These are phyloP conservation scores for Yamadazyma paraphyllophila DNA, from an alignment of 805 yeast species.

Conservation along the genomic window DNA sequence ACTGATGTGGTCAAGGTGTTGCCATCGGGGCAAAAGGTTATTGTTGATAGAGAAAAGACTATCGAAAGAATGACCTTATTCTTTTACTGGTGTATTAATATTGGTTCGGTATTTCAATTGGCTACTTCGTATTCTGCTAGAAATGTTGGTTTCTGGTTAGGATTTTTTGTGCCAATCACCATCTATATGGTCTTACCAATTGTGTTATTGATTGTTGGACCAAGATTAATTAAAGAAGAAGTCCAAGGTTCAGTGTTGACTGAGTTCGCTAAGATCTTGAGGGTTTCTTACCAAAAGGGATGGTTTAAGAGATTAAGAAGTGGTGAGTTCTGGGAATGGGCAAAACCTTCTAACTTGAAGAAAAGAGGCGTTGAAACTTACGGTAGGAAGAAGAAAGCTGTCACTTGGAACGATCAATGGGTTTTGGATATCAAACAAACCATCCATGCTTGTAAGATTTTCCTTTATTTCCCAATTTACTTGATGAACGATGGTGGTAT, in stretches of 20 bases:
- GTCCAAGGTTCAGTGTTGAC: constrained; percentile 48
- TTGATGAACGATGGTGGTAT: constrained; percentile 48
- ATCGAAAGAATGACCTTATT: constrained; percentile 43
- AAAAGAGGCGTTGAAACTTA: constrained; percentile 36
- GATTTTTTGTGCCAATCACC: constrained; percentile 46
- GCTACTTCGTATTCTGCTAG: constrained; percentile 53
- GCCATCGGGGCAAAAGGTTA: constrained; percentile 63
- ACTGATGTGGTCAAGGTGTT: constrained; percentile 57
- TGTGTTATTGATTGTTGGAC: constrained; percentile 26
- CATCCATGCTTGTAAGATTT: constrained; percentile 44
- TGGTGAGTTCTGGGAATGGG: constrained; percentile 48
- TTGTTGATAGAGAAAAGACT: constrained; percentile 47
- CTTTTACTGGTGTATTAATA: constrained; percentile 55
- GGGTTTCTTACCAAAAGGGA: constrained; percentile 41
- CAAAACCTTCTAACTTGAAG: constrained; percentile 44
- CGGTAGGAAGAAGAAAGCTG: constrained; percentile 35
- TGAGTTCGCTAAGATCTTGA: constrained; percentile 34
- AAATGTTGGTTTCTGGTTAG: constrained; percentile 54
- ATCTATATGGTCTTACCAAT: constrained; percentile 31
- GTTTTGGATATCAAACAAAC: constrained; percentile 47
- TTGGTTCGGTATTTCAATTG: constrained; percentile 53
- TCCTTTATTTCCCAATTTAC: constrained; percentile 39
- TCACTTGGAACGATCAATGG: constrained; percentile 45
- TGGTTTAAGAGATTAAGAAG: constrained; percentile 40
- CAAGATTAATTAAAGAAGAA: constrained; percentile 27